A percentile compares a stretch with the other conserved stretches of the same genome.
These are phyloP conservation scores for Cryptococcus jaspeensis DNA, from an alignment of 1,284 basidiomycete genomes.

Conservation along the genomic window DNA sequence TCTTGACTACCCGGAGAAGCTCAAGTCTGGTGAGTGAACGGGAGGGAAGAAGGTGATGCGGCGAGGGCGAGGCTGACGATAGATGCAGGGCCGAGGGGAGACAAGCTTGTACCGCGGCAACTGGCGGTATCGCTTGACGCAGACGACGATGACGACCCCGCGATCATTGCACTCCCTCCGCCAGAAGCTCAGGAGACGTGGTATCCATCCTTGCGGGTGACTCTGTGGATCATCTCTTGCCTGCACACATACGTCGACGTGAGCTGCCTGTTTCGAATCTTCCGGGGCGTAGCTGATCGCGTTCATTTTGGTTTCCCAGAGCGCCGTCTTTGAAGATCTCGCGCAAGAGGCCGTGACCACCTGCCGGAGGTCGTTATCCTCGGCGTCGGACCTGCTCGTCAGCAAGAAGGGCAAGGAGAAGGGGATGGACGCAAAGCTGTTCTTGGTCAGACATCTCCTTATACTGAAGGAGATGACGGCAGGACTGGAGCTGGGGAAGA, in stretches of 20 bases:
- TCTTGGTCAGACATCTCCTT: conserved; percentile 83
- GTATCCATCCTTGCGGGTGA: conserved; percentile 82
- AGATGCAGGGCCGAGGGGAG: conserved; percentile 4
- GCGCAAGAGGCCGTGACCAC: conserved; percentile 83
- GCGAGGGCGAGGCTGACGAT: no score
- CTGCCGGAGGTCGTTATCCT: conserved; percentile 72
- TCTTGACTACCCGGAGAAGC: conserved; percentile 77
- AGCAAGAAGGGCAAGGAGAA: conserved; percentile 55
- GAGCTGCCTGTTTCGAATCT: conserved; percentile 25
- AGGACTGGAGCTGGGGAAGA: conserved; percentile 57
- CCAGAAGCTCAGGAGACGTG: conserved; percentile 74
- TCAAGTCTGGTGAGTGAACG: conserved; percentile 28
- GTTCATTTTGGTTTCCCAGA: not conserved
- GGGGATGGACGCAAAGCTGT: conserved; percentile 70
- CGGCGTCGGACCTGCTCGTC: conserved; percentile 65
- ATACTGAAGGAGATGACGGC: conserved; percentile 84
- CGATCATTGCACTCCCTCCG: conserved; percentile 69
- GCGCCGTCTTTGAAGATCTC: conserved; percentile 85
- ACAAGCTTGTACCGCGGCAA: conserved; percentile 20
- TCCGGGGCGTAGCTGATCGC: not conserved
- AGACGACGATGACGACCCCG: conserved; percentile 49
- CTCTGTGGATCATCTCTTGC: conserved; percentile 82
- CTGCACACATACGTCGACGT: conserved; percentile 88
- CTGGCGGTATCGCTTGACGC: conserved; percentile 35
- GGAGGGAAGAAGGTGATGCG: not conserved